Evolutionary conservation across 202 grass and related monocot species (phyloP).

Genomic region (Panicum hallii): DNA sequence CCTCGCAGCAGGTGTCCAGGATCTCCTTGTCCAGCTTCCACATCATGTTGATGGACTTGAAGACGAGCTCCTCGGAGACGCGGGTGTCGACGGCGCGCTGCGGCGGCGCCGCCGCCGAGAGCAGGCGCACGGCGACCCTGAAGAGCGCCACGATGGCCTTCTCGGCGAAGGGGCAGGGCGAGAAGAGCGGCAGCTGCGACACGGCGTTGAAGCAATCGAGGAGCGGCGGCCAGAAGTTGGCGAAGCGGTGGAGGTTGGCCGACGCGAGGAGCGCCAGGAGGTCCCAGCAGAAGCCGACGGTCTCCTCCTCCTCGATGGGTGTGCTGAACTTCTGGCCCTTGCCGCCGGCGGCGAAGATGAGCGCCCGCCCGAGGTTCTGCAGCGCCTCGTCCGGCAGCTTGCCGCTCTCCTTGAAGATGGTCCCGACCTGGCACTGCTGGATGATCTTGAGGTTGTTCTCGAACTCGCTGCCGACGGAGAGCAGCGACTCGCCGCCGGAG

Average conservation of each 20-base stretch:
- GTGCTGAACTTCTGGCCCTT: conserved; percentile 98
- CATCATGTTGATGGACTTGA: conserved; percentile 88
- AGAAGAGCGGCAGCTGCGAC: conserved; percentile 86
- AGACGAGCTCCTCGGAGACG: conserved; percentile 74
- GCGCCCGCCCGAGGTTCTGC: conserved; percentile 77
- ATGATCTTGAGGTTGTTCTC: conserved; percentile 95
- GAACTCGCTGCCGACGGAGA: conserved; percentile 73
- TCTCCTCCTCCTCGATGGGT: conserved; percentile 83
- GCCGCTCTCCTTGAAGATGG: conserved; percentile 79
- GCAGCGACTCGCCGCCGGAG: conserved; percentile 56
- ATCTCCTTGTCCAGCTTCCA: conserved; percentile 96
- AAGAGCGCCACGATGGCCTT: conserved; percentile 84
- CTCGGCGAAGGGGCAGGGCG: conserved; percentile 89
- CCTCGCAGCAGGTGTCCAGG: conserved; percentile 79
- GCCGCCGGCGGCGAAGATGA: conserved; percentile 75
- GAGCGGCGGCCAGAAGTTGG: conserved; percentile 71
- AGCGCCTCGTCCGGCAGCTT: conserved; percentile 84
- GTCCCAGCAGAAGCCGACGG: conserved; percentile 90
- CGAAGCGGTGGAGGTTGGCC: conserved; percentile 70
- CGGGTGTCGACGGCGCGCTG: conserved; percentile 41
- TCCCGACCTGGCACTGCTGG: conserved; percentile 84
- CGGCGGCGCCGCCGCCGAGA: conserved; percentile 34
- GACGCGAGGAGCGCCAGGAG: conserved; percentile 59
- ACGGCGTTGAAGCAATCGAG: conserved; percentile 78
- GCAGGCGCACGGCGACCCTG: conserved; percentile 64